These are phyloP conservation scores for Aechmea fasciata DNA, from an alignment of 176 grass and related monocot species.

Conservation along the genomic window DNA sequence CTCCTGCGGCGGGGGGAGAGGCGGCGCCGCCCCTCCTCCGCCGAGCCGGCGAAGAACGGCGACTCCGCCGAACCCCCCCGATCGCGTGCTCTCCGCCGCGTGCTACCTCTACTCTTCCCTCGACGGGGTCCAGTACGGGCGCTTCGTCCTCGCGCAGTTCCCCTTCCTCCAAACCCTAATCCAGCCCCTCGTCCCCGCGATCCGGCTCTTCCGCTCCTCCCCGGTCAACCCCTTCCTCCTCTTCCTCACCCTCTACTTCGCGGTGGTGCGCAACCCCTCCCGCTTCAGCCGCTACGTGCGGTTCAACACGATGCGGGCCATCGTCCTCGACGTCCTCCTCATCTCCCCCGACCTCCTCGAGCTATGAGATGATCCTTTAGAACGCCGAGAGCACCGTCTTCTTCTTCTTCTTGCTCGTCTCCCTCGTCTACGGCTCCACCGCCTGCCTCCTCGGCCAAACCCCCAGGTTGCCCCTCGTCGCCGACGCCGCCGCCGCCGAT, in stretches of 20 bases:
- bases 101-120: slow-evolving; percentile 97
- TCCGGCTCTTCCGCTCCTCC: slow-evolving; percentile 68
- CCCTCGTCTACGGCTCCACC: slow-evolving; percentile 57
- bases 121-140: slow-evolving; percentile 49
- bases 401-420: slow-evolving; percentile 68
- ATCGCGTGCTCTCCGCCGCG: slow-evolving; percentile 1
- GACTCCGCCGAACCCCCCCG: slow-evolving; percentile 37
- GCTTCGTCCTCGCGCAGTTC: slow-evolving; percentile 45
- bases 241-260: slow-evolving; percentile 94
- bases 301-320: slow-evolving; percentile 97
- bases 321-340: slow-evolving; percentile 74
- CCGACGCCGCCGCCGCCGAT: slow-evolving; percentile 82
- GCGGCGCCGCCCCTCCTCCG: not conserved
- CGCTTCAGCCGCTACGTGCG: slow-evolving; percentile 83
- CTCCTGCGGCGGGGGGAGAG: too few species aligned
- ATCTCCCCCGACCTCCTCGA: slow-evolving; percentile 84
- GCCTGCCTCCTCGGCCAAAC: slow-evolving; percentile 67
- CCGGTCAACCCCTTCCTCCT: slow-evolving; percentile 74
- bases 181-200: slow-evolving; percentile 58
- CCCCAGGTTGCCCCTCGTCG: slow-evolving; percentile 68
- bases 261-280: slow-evolving; percentile 65
- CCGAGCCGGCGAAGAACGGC: slow-evolving; percentile 38
- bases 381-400: slow-evolving; percentile 75
- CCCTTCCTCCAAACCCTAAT: slow-evolving; percentile 50
- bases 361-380: slow-evolving; percentile 55